Base-by-base conservation (phyloP, 345 rosid genomes). In the Salix arbutifolia region DNA sequence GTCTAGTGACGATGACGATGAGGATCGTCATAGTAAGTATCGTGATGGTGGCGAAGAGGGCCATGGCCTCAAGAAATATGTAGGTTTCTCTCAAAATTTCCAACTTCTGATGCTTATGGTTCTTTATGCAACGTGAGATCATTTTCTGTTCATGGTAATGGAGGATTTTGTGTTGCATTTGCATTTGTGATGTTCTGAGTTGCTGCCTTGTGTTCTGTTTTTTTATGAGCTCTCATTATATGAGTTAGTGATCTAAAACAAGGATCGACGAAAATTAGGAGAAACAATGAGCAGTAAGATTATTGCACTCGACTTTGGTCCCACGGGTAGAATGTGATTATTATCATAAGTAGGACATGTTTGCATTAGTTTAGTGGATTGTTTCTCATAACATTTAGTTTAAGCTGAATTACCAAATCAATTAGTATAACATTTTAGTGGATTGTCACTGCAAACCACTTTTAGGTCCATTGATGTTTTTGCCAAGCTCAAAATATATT, bases 51-150 rank as follows among this genome's bases (percentile, higher is more conserved):
- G 87, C n/a, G 89, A 88, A 73, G 91, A 88, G 76, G 78, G 88
- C 83, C 86, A 87, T 78, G 93, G 94, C 66, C 94, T 94, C 87
- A 93, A 91, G 89, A 91, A 91, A 86, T 83, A 96, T 84, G 99
- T 96, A 66, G 90, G 91, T 81, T 19, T 4, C 40, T 73, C 6
- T 65, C 19, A 56, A 61, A 46, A 56, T 65, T 35, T 58, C 58
- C 58, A 2, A 61, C 30, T 53, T 52, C 30, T 42, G 8, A 0
- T 44, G 40, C 37, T 44, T 18, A 0, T 19, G 28, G 4, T 65
- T 8, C 33, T 69, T 38, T 19, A 26, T 65, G n/a, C 12, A 64
- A 25, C 17, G 67, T 64, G 17, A 8, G 67, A 64, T 64, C 28
- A 30, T 16, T 48, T 46, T 14, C 18, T 48, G 21, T 13, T 48